Base-by-base conservation (phyloP, 257 asterid genomes). In the Datura wrightii region DNA sequence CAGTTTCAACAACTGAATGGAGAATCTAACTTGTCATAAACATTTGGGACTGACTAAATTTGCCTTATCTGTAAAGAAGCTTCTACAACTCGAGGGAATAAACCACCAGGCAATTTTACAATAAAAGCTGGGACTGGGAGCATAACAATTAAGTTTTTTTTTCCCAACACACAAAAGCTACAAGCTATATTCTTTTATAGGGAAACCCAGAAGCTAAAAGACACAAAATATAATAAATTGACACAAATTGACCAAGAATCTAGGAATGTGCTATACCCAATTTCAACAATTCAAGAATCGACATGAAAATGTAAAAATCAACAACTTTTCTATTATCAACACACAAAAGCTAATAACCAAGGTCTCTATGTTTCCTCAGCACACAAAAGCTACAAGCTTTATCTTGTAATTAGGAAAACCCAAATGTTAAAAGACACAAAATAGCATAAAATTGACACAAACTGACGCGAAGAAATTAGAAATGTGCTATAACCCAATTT, bases 261-360 rank as follows among this genome's bases (percentile, higher is more conserved):
- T 11, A 19, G 13, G 46, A 19, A 74, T 74, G 41, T 50, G 36
- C 13, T 6, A 69, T 69, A 69, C 53, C 79, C 53, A 14, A 69
- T 16, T 72, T 72, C 3, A 46, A 72, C 56, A 72, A 10, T 42
- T 71, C 79, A 42, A 71, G 39, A 71, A 71, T 71, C 37, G 9
- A 5, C n/a, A n/a, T 18, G 10, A 72, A 46, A 19, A 46, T 10
- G 19, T 5, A 42, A 72, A 42, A 72, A 2, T 1, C 14, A 66
- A 69, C 53, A 69, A 69, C 31, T 8, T 16, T 52, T 52, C 13
- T 52, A 52, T 10, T 52, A 3, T 52, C 56, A 52, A 52, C 13
- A 52, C 13, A 11, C 15, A 11, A 52, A 52, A 9, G 4, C 42
- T 39, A 39, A 66, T 2, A 67, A 8, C 41, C 41, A 69, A 69